phyloP scores from a whole-genome alignment of 768 basidiomycete genomes.

The Lyophyllum decastes region DNA sequence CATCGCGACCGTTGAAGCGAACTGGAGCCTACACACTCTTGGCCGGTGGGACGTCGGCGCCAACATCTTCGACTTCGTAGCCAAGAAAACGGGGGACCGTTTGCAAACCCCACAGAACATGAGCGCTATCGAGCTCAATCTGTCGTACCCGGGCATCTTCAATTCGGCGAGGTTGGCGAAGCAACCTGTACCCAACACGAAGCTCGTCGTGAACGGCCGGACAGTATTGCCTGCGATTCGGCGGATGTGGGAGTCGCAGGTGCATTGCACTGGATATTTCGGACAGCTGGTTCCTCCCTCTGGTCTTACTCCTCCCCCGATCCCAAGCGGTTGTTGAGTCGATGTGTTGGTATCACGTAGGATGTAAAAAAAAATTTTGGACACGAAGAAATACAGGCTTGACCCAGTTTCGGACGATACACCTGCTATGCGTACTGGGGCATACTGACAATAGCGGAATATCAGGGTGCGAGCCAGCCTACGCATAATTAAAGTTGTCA shows the following conservation, averaged over 20 bases:
- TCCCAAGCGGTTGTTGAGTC: constrained; percentile 10
- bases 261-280: constrained; percentile 24
- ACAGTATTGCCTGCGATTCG: constrained; percentile 24
- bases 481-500: not conserved
- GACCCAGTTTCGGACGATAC: too few relatives aligned
- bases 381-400: not conserved
- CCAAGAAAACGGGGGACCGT: constrained; percentile 43
- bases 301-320: not conserved
- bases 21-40: constrained; percentile 63
- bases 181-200: constrained; percentile 25
- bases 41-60: constrained; percentile 42
- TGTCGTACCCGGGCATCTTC: constrained; percentile 30
- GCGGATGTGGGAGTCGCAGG: constrained; percentile 23
- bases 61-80: constrained; percentile 58
- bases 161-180: constrained; percentile 14
- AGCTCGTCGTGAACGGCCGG: constrained; percentile 24
- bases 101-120: constrained; percentile 12
- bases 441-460: too few relatives aligned
- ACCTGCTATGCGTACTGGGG: not conserved
- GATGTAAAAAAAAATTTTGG: not conserved
- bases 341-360: not conserved
- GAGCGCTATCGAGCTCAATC: constrained; percentile 18
- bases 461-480: too few relatives aligned
- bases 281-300: constrained; percentile 18
- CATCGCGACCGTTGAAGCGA: constrained; percentile 56